Base-by-base conservation (phyloP, 345 rosid species). In the Aquilaria sinensis region DNA sequence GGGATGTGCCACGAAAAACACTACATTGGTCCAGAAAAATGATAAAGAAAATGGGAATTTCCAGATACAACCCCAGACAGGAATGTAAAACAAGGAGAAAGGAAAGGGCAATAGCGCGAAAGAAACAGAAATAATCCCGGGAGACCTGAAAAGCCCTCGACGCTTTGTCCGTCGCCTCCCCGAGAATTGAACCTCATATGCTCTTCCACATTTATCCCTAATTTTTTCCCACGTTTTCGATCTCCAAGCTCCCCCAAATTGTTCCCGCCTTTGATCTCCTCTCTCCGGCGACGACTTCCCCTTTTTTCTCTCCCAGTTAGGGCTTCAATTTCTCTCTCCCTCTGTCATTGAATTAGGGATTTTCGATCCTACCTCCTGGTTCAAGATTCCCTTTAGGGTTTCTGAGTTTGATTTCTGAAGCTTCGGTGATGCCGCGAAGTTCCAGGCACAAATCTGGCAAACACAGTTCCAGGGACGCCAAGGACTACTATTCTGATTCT, bases 371-470 rank as follows among this genome's bases (percentile, higher is more conserved):
- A 47, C n/a, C 41, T 43, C 58, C 61, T 61, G 61, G 60, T 61
- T 61, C 15, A 11, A 48, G 70, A 16, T 58, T 69, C 64, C 61
- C 53, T 31, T 68, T 50, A 65, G 72, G 59, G 47, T 62, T 62
- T 53, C 51, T 16, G 45, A 30, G 62, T 15, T 47, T 14, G 37
- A 53, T 29, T 58, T 11, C 56, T 54, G 29, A 37, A 31, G 66
- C 13, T 46, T 1, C 52, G 58, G 75, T 47, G 83, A 90, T 94
- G 99, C 85, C 97, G 68, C 74, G 86, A 74, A 88, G 97, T 77
- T 83, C 97, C 29, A 80, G 99, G 75, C 99, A 90, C 77, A 94
- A 88, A 80, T 90, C 97, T 70, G 85, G 96, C 77, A 94, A 86
- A 79, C 91, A 86, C 69, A 80, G 90, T 51, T 74, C 85, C 57